Percentiles rank a stretch among this genome's conserved stretches.
phyloP scores from a whole-genome alignment of 441 rosid genomes.

The Macaranga tanarius region DNA sequence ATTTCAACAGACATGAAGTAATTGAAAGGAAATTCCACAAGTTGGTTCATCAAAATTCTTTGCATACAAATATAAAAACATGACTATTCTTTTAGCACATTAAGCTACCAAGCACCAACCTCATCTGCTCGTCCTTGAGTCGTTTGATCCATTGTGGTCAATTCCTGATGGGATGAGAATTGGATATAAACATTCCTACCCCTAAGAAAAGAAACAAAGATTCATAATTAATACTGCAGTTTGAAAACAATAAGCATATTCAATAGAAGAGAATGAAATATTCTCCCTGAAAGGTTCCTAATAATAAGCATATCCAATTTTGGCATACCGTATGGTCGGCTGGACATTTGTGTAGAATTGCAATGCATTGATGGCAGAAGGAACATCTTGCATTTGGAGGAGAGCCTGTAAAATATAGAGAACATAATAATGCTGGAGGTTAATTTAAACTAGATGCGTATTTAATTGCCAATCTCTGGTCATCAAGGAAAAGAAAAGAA shows the following conservation, averaged over 20 bases:
- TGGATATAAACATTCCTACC: slow-evolving; percentile 97
- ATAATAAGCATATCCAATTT: slow-evolving; percentile 9
- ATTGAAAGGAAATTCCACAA: background rate
- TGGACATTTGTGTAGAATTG: slow-evolving; percentile 81
- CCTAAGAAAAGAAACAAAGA: slow-evolving; percentile 38
- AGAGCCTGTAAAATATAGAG: slow-evolving; percentile 61
- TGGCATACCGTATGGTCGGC: slow-evolving; percentile 73
- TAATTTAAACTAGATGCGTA: slow-evolving; percentile 9
- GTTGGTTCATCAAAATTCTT: background rate
- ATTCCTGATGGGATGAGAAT: slow-evolving; percentile 97
- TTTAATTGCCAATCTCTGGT: slow-evolving; percentile 16
- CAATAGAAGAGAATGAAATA: background rate
- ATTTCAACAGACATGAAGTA: slow-evolving; percentile 4
- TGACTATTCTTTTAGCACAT: slow-evolving; percentile 6
- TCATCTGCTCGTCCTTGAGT: slow-evolving; percentile 93
- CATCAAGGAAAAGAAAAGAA: background rate
- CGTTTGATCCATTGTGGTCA: slow-evolving; percentile 92
- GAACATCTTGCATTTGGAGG: slow-evolving; percentile 95
- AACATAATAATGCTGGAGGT: slow-evolving; percentile 10
- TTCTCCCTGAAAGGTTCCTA: background rate
- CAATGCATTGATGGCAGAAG: slow-evolving; percentile 81
- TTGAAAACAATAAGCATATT: background rate
- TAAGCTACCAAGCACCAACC: slow-evolving; percentile 49
- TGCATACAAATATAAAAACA: slow-evolving; percentile 14
- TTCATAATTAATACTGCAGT: background rate